Base-by-base conservation (phyloP, 345 rosid genomes). In the Geranium rotundifolium region DNA sequence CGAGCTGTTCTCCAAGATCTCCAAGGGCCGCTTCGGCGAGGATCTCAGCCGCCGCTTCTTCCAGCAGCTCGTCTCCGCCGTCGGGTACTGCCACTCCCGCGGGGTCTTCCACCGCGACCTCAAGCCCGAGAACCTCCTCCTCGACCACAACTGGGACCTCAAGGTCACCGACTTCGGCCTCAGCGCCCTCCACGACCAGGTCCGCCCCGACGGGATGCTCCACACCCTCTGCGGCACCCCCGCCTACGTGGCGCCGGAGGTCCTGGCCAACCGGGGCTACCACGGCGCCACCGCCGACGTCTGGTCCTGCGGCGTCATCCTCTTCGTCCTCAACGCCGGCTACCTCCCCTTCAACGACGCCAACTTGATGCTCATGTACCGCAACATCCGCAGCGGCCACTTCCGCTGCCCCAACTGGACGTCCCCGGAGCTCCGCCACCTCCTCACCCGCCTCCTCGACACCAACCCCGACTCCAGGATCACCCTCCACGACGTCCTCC, bases 371-470 rank as follows among this genome's bases (percentile, higher is more conserved):
- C 17, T 17, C 17, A 52, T 52, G 56, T 52, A 52, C 56, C 17
- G 18, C 17, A 52, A 52, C 1, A 52, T 52, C 18, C 56, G 16
- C 56, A 14, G 56, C 5, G n/a, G 56, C 56, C 17, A 9, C 2
- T 57, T 57, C 60, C 60, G 60, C 14, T 57, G 60, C 16, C 60
- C 60, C 7, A 57, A 17, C 6, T 57, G 60, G 60, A 19, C 29
- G 29, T 57, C 60, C 29, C 60, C 60, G 60, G 60, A 57, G 60
- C 60, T 57, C 20, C 29, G 13, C 14, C 12, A 10, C 16, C 60
- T 57, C 60, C 60, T 57, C 9, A 18, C 60, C 1, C 60, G 60
- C 60, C 60, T 57, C 60, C 60, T 57, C 19, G 60, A 57, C 60
- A 57, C 60, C 23, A 57, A 57, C 7, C 60, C 60, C 14, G 60